Evolutionary conservation across 176 grass and related monocot species (phyloP).

Genomic region (Metroxylon sagu): DNA sequence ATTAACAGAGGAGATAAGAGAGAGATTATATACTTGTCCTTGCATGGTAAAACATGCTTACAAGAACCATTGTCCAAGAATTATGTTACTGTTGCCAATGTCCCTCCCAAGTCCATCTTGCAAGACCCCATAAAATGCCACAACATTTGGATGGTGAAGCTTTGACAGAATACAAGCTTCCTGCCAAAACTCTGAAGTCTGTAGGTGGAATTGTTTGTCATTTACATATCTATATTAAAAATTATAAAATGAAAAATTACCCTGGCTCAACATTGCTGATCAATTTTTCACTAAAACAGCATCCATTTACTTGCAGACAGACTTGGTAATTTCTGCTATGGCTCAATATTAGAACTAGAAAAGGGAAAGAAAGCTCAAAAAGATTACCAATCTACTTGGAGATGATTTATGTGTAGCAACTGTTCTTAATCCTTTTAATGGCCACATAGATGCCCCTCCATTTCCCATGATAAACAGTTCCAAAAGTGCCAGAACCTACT

Average conservation of each 20-base stretch:
- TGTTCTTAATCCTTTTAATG: slow-evolving; percentile 89
- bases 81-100: slow-evolving; percentile 81
- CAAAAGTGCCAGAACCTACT: slow-evolving; percentile 78
- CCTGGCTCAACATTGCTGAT: too few relatives aligned
- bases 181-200: slow-evolving; percentile 76
- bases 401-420: slow-evolving; percentile 57
- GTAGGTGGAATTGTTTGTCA: not conserved
- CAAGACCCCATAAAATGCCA: slow-evolving; percentile 84
- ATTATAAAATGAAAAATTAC: too few relatives aligned
- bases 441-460: slow-evolving; percentile 95
- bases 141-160: slow-evolving; percentile 86
- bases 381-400: slow-evolving; percentile 57
- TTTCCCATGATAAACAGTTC: slow-evolving; percentile 88
- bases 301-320: not conserved
- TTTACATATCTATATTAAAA: too few relatives aligned
- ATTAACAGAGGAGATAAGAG: not conserved
- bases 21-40: slow-evolving; percentile 36
- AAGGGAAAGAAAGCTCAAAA: slow-evolving; percentile 5
- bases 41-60: slow-evolving; percentile 59
- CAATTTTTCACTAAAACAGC: too few relatives aligned
- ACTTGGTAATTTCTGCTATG: not conserved
- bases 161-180: slow-evolving; percentile 78
- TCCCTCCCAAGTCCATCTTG: slow-evolving; percentile 53
- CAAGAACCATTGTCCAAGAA: slow-evolving; percentile 88
- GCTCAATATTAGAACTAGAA: slow-evolving; percentile 14